A percentile compares a stretch with the other conserved stretches of the same genome.
These are phyloP conservation scores for Dentipellis sp. DNA, from an alignment of 768 basidiomycete species.

Conservation along the genomic window DNA sequence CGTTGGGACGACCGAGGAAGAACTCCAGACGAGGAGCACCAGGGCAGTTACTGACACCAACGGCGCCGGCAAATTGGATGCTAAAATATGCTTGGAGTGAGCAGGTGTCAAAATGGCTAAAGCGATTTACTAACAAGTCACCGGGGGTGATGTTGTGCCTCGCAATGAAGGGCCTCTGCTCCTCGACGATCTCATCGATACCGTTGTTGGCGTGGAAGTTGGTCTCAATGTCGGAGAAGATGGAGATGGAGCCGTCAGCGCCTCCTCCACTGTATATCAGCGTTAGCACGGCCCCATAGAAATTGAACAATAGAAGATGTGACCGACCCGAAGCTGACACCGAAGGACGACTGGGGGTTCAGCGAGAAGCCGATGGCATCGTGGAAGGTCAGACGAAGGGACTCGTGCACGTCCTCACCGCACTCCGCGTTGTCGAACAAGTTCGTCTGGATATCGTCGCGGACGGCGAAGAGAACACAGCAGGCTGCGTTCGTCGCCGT, in stretches of 20 bases:
- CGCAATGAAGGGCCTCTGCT: conserved; percentile 25
- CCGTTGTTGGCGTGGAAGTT: conserved; percentile 16
- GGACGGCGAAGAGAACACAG: conserved; percentile 22
- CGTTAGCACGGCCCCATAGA: not conserved
- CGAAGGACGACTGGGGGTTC: not conserved
- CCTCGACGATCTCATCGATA: conserved; percentile 10
- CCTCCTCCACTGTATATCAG: conserved; percentile 14
- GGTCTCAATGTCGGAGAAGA: conserved; percentile 8
- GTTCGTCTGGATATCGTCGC: conserved; percentile 22
- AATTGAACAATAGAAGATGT: not conserved
- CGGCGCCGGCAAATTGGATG: conserved; percentile 26
- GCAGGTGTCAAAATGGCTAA: not conserved
- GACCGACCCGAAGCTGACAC: too few relatives aligned
- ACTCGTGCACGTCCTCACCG: conserved; percentile 22
- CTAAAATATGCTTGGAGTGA: conserved; percentile 6
- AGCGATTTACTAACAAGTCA: conserved; percentile 32
- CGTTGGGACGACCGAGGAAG: conserved; percentile 23
- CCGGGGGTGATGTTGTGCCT: conserved; percentile 30
- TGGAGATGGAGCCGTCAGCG: conserved; percentile 18
- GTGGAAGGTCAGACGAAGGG: conserved; percentile 21
- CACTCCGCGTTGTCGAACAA: conserved; percentile 21
- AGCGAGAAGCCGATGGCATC: conserved; percentile 15
- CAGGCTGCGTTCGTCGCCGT: conserved; percentile 21
- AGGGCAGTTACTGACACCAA: conserved; percentile 25
- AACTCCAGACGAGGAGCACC: conserved; percentile 26